Evolutionary conservation across 2,329 filamentous ascomycete species (phyloP), one percentile per base, ranked within the genome.

Genomic region (Arthrobotrys iridis): DNA sequence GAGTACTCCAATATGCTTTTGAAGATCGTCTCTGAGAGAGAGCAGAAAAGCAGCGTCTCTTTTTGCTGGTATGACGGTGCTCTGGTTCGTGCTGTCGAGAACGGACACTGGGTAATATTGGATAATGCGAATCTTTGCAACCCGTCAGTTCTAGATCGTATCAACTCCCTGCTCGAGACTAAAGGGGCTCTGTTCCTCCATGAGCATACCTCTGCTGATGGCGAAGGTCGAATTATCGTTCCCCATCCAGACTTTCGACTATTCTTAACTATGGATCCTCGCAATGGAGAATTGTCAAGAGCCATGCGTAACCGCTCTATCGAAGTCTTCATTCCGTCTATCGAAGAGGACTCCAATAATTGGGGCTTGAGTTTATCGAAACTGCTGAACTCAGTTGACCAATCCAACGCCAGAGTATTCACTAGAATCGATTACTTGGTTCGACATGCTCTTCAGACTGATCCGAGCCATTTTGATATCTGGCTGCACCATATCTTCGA

Each of bases 61-160:
- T 99, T 99, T 80, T 93, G 97, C 81, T 99, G 95, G 95, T 88
- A 96, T 1, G 94, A 99, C 81, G 95, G 96, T 68, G 88, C 96
- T 52, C 89, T 99, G 45, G 90, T 98, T 52, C 90, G 93, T 79
- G 94, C 95, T 43, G 85, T 98, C 8, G 87, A 96, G 80, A 85
- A 90, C 78, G 95, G 95, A 11, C 88, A 93, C 75, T 99, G 95
- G 95, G 85, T 99, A 15, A 90, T 99, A 8, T 88, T 99, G 20
- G 95, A 99, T 82, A 97, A 99, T 82, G 95, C 96, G 74, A 99
- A 99, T 80, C 87, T 99, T 68, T 99, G 96, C 83, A 97, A 91
- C 80, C 91, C 94, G 22, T 97, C 94, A 4, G 95, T 99, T 0
- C 86, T 99, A 7, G 95, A 99, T 82, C 88, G 96, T 76, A 84